Percentiles rank a stretch among this genome's conserved stretches.
phyloP scores from a whole-genome alignment of 768 basidiomycete species.

The Mycena latifolia region DNA sequence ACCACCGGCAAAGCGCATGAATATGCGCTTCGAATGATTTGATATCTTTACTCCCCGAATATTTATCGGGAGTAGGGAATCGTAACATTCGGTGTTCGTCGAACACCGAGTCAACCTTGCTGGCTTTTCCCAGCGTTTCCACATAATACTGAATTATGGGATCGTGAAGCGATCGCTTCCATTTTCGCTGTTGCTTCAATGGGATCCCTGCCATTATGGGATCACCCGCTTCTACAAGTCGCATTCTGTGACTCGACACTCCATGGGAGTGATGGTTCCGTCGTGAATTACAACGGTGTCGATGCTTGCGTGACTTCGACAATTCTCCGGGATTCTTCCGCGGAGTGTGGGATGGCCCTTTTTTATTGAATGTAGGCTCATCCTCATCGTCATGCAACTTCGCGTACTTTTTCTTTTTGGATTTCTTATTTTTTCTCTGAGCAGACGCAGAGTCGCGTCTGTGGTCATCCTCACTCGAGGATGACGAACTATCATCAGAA shows the following conservation, averaged over 20 bases:
- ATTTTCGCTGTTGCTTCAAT: not conserved
- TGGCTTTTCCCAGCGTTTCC: not conserved
- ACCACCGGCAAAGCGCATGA: not conserved
- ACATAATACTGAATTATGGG: not conserved
- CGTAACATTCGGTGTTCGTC: constrained; percentile 57
- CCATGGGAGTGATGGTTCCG: constrained; percentile 2
- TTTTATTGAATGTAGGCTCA: no score
- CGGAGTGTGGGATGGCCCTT: no score
- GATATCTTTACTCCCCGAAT: not conserved
- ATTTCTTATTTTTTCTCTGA: no score
- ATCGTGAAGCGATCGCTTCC: constrained; percentile 1
- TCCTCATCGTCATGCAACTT: no score
- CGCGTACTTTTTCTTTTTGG: no score
- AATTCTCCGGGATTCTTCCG: no score
- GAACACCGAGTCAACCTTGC: not conserved
- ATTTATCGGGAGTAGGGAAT: constrained; percentile 5
- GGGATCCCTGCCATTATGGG: not conserved
- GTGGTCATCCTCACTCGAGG: no score
- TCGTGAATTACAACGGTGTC: not conserved
- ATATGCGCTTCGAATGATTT: constrained; percentile 1
- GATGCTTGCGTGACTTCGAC: not conserved
- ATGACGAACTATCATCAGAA: no score
- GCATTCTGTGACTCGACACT: no score
- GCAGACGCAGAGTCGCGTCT: no score
- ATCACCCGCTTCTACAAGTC: constrained; percentile 6